Evolutionary conservation across 768 basidiomycete genomes (phyloP).

Genomic region (Lactarius tabidus): DNA sequence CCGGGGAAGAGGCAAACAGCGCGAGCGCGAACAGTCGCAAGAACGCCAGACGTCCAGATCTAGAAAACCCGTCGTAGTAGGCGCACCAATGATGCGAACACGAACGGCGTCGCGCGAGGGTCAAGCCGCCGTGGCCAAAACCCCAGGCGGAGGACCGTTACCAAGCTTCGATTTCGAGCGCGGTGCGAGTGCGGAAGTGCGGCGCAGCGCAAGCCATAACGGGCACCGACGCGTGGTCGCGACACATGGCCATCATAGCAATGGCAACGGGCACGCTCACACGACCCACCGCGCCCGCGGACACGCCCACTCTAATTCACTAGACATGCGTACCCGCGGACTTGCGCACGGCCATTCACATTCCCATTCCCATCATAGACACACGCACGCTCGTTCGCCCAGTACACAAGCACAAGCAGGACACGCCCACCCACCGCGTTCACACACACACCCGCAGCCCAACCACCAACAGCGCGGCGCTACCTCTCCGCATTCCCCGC

Average conservation of each 20-base stretch:
- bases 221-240: conserved; percentile 10
- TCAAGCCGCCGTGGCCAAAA: background rate
- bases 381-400: conserved; percentile 8
- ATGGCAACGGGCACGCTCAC: conserved; percentile 11
- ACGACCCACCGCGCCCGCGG: conserved; percentile 11
- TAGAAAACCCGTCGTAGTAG: conserved; percentile 20
- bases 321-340: conserved; percentile 13
- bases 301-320: conserved; percentile 1
- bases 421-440: conserved; percentile 18
- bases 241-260: conserved; percentile 1
- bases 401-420: background rate
- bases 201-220: conserved; percentile 19
- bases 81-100: conserved; percentile 19
- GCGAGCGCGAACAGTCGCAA: conserved; percentile 5
- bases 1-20: conserved; percentile 22
- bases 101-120: conserved; percentile 26
- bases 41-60: background rate
- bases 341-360: background rate
- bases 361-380: background rate
- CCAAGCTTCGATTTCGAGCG: conserved; percentile 23
- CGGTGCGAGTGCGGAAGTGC: background rate
- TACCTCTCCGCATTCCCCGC: conserved; percentile 4
- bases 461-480: background rate
- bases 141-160: background rate
- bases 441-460: conserved; percentile 19